Evolutionary conservation across 2,329 filamentous ascomycete species (phyloP).

Genomic region (Xylariomycetidae sp.): DNA sequence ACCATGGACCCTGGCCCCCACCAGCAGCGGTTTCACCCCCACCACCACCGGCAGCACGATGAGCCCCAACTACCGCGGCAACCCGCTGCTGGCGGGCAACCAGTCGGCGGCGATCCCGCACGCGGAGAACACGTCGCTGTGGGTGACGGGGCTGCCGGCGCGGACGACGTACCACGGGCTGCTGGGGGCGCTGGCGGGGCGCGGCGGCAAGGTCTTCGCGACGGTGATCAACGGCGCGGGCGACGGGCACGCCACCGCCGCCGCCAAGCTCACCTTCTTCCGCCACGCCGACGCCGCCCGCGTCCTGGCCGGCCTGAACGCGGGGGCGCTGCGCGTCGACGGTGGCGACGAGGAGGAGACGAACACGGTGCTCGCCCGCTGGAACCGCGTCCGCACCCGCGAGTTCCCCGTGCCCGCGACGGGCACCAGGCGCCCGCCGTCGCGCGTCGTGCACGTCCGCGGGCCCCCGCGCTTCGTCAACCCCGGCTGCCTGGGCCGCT

Average conservation of each 20-base stretch:
- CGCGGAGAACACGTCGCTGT: conserved; percentile 7
- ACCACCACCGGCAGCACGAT: too few relatives aligned
- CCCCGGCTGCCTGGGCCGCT: not conserved
- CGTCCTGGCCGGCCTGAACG: conserved; percentile 2
- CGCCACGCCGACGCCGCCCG: conserved; percentile 5
- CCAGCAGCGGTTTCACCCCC: too few relatives aligned
- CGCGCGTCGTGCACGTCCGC: conserved; percentile 5
- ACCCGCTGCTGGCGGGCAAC: conserved; percentile 4
- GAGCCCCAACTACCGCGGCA: conserved; percentile 7
- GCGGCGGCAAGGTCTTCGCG: conserved; percentile 6
- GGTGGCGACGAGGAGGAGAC: not conserved
- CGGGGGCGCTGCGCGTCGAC: not conserved
- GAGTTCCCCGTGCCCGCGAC: too few relatives aligned
- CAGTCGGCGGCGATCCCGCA: conserved; percentile 3
- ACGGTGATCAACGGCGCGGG: not conserved
- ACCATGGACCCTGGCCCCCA: too few relatives aligned
- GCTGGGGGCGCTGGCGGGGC: conserved; percentile 4
- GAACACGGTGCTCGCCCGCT: too few relatives aligned
- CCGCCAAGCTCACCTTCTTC: conserved; percentile 5
- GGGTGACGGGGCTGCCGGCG: conserved; percentile 3
- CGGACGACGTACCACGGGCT: conserved; percentile 1
- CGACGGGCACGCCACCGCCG: not conserved
- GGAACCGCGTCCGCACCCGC: conserved; percentile 4
- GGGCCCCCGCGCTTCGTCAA: conserved; percentile 1
- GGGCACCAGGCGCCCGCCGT: conserved; percentile 1